These are phyloP conservation scores for Penicillium antarcticum DNA, from an alignment of 495 filamentous ascomycete genomes.

Conservation along the genomic window DNA sequence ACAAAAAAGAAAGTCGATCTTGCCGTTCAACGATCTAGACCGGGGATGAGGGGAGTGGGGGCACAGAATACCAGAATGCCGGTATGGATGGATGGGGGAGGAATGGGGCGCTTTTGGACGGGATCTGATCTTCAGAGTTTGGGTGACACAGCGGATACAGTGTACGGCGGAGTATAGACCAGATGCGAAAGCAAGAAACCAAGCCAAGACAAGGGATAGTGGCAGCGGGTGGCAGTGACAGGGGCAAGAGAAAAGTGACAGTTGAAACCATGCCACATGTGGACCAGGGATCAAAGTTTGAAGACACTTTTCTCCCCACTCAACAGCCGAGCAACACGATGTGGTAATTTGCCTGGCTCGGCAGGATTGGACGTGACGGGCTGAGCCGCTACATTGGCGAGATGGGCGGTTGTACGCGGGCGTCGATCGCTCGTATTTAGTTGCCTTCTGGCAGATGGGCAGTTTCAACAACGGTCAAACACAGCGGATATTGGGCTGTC, in stretches of 20 bases:
- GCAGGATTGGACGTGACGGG: slow-evolving; percentile 1
- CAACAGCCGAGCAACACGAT: slow-evolving; percentile 1
- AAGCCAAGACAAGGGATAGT: no score
- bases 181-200: no score
- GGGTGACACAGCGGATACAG: no score
- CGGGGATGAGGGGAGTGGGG: neutral
- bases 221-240: no score
- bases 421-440: slow-evolving; percentile 26
- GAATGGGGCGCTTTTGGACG: neutral
- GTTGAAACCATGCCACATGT: neutral
- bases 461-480: no score
- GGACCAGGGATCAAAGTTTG: neutral
- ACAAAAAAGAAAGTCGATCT: neutral
- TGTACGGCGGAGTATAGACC: no score
- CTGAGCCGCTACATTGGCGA: slow-evolving; percentile 17
- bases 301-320: neutral
- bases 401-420: neutral
- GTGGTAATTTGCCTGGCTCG: neutral
- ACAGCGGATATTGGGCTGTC: no score
- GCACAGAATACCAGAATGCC: no score
- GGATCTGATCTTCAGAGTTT: neutral
- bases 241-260: no score
- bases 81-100: no score
- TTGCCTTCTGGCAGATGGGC: neutral
- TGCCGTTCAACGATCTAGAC: slow-evolving; percentile 1